Evolutionary conservation across 1,139 yeast species (phyloP).

Genomic region (Wickerhamomyces sp.): DNA sequence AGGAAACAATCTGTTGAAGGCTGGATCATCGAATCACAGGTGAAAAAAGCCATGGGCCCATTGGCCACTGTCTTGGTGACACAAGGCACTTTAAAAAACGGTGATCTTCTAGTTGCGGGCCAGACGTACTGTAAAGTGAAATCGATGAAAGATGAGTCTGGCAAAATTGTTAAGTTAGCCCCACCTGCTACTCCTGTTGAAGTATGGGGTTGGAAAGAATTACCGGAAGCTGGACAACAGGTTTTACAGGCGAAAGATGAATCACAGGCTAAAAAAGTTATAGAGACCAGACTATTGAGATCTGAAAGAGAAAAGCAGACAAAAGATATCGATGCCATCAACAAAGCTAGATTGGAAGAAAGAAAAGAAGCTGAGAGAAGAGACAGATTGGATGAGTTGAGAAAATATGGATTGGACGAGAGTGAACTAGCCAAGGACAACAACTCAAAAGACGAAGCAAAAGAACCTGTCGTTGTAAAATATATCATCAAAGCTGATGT

Average conservation of each 20-base stretch:
- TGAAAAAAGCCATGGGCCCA: slow-evolving; percentile 79
- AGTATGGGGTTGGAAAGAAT: slow-evolving; percentile 89
- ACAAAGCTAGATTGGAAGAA: slow-evolving; percentile 43
- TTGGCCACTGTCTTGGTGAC: slow-evolving; percentile 81
- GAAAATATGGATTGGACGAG: slow-evolving; percentile 49
- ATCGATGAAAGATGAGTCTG: slow-evolving; percentile 73
- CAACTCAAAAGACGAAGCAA: slow-evolving; percentile 19
- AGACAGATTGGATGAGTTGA: slow-evolving; percentile 49
- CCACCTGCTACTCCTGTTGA: slow-evolving; percentile 91
- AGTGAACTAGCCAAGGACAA: slow-evolving; percentile 28
- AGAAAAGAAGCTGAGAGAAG: slow-evolving; percentile 38
- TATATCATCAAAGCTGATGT: slow-evolving; percentile 89
- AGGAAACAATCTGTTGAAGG: slow-evolving; percentile 63
- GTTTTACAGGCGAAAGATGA: slow-evolving; percentile 75
- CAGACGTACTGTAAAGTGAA: slow-evolving; percentile 80
- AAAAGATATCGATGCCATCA: slow-evolving; percentile 64
- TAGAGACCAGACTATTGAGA: slow-evolving; percentile 55
- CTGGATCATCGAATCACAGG: slow-evolving; percentile 83
- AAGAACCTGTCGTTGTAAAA: slow-evolving; percentile 37
- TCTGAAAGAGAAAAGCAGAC: slow-evolving; percentile 56
- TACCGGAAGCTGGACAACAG: slow-evolving; percentile 90
- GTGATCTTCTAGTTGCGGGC: slow-evolving; percentile 77
- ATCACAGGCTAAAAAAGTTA: slow-evolving; percentile 68
- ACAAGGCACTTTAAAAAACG: slow-evolving; percentile 70
- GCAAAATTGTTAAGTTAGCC: slow-evolving; percentile 59